Conservation (phyloP, 2,329 filamentous ascomycete species). For the Talaromyces sp. region DNA sequence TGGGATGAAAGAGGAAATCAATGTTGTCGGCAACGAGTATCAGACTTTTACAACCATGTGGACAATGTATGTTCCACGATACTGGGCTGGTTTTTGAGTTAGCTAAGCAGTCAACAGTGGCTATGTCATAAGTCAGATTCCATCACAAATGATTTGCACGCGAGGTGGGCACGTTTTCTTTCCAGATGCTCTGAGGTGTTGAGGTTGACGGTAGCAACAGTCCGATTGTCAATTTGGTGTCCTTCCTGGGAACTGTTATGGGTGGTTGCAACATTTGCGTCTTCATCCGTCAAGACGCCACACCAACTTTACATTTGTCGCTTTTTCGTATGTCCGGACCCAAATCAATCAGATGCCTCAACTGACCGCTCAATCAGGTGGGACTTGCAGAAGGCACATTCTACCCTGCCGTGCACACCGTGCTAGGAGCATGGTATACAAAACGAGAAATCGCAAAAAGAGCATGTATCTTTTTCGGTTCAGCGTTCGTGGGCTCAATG, state of each 20-base stretch:
- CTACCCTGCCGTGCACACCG: constrained; percentile 13
- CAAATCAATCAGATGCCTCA: background rate
- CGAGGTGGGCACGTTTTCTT: constrained; percentile 13
- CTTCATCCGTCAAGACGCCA: constrained; percentile 29
- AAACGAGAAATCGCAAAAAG: constrained; percentile 40
- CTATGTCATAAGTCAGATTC: constrained; percentile 22
- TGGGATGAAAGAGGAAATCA: constrained; percentile 35
- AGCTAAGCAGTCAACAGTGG: background rate
- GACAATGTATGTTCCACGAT: constrained; percentile 23
- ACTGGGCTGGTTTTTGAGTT: background rate
- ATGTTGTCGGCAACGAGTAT: constrained; percentile 31
- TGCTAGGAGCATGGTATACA: constrained; percentile 45
- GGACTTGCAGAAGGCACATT: constrained; percentile 14
- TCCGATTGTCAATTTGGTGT: constrained; percentile 12
- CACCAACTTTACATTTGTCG: constrained; percentile 36
- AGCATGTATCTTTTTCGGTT: constrained; percentile 35
- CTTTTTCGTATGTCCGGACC: constrained; percentile 36
- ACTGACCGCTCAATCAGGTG: background rate
- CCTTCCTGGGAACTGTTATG: constrained; percentile 28
- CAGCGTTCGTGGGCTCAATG: constrained; percentile 36
- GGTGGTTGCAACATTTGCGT: constrained; percentile 33
- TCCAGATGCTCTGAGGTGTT: constrained; percentile 26
- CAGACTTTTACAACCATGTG: constrained; percentile 28
- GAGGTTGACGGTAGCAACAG: constrained; percentile 16
- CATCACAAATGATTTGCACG: constrained; percentile 19